Conservation (phyloP, 176 grass and related monocot genomes). For the Eragrostis nindensis region DNA sequence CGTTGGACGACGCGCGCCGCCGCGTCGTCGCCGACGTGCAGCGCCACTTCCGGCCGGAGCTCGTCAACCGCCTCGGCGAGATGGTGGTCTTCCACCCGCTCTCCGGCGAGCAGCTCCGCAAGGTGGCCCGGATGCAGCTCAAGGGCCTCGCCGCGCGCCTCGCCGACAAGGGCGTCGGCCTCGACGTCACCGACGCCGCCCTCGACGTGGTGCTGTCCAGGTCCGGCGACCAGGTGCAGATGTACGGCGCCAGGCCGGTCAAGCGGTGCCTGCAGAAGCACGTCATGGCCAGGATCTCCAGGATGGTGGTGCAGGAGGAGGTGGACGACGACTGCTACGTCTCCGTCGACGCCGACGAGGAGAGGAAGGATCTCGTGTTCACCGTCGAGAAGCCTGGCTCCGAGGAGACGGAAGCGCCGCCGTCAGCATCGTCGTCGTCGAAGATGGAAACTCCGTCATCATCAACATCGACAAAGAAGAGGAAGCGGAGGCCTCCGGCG, state of each 20-base stretch:
- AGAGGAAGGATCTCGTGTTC: too few relatives aligned
- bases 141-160: constrained; percentile 47
- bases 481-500: too few relatives aligned
- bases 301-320: constrained; percentile 33
- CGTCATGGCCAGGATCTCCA: constrained; percentile 36
- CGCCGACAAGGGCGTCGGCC: constrained; percentile 48
- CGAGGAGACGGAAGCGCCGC: too few relatives aligned
- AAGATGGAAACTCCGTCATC: too few relatives aligned
- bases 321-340: too few relatives aligned
- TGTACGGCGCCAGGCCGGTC: constrained; percentile 47
- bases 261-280: constrained; percentile 53
- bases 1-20: constrained; percentile 21
- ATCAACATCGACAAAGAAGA: too few relatives aligned
- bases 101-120: constrained; percentile 31
- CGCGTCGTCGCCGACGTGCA: constrained; percentile 40
- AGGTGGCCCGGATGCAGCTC: constrained; percentile 51
- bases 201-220: too few relatives aligned
- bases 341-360: too few relatives aligned
- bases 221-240: background rate
- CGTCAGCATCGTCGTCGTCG: too few relatives aligned
- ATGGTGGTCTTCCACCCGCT: constrained; percentile 51
- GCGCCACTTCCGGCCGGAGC: constrained; percentile 46
- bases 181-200: constrained; percentile 21
- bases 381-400: too few relatives aligned
- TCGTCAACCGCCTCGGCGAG: constrained; percentile 49